Evolutionary conservation across 164 flowering plant species (phyloP), one percentile per base, ranked within the genome.

Genomic region (Sextonia rubra): DNA sequence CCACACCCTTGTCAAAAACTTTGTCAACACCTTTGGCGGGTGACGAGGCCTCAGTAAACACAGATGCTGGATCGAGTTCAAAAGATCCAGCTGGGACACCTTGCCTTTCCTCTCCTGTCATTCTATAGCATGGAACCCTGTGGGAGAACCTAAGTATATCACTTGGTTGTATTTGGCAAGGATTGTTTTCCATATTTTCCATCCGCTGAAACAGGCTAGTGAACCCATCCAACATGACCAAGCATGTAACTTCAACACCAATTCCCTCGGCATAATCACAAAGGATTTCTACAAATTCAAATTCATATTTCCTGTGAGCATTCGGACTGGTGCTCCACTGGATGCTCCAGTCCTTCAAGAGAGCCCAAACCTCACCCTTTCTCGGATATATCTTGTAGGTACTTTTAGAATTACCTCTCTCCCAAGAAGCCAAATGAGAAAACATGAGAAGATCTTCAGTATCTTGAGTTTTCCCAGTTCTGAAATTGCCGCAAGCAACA

Each of bases 331-430:
- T 73, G 25, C 74, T 80, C 90, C 94, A 88, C 25, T 69, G 73
- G 12, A 83, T 79, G 69, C 86, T 83, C 94, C 94, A 86, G 73
- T 83, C 65, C 75, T 78, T 85, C 69, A 81, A 88, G 3, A 90
- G 66, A 7, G 94, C 91, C 94, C 94, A 90, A 23, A 82, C 82
- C 70, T 90, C 90, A 44, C 90, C 90, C 75, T 80, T 83, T 56
- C 77, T 76, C 55, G 94, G 94, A 72, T 83, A 83, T 68, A 89
- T 74, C 68, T 78, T 12, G 73, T 67, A 85, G 12, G 27, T 29
- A 58, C 56, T 25, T n/a, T 56, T 70, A 29, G 49, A 26, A 3
- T 27, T 48, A 17, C 65, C 66, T 71, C 60, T 70, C 61, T 37
- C 70, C 63, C 64, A 75, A 1, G 60, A 70, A 64, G 58, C 69